Evolutionary conservation across 331 rosid species (phyloP).

Genomic region (Acacia concinna): DNA sequence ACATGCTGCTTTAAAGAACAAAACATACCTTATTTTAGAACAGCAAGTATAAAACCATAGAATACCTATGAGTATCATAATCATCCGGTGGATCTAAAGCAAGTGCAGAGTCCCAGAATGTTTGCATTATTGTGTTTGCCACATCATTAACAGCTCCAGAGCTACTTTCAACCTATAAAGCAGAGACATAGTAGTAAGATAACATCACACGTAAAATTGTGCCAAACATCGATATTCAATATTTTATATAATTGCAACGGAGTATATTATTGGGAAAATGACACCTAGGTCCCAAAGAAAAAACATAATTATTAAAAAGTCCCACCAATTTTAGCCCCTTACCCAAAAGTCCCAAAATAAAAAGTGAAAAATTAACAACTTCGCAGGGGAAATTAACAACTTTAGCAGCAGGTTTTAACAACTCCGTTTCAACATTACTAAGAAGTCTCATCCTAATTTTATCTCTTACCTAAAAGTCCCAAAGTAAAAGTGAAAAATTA

Average conservation of each 20-base stretch:
- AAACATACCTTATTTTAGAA: constrained; percentile 18
- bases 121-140: constrained; percentile 94
- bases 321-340: too few species aligned
- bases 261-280: too few species aligned
- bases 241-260: background rate
- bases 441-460: too few species aligned
- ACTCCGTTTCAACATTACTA: too few species aligned
- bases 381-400: too few species aligned
- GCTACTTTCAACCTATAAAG: constrained; percentile 72
- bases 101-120: constrained; percentile 95
- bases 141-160: constrained; percentile 80
- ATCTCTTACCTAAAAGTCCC: too few species aligned
- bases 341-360: too few species aligned
- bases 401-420: too few species aligned
- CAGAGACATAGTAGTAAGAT: constrained; percentile 29
- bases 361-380: too few species aligned
- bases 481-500: too few species aligned
- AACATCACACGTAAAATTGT: constrained; percentile 13
- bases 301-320: too few species aligned
- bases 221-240: background rate
- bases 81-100: constrained; percentile 88
- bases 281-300: too few species aligned
- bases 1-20: constrained; percentile 24
- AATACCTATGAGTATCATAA: constrained; percentile 75
- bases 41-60: background rate